Evolutionary conservation across 306 rosid genomes (phyloP), one percentile per base, ranked within the genome.

Genomic region (Crotalaria pallida): DNA sequence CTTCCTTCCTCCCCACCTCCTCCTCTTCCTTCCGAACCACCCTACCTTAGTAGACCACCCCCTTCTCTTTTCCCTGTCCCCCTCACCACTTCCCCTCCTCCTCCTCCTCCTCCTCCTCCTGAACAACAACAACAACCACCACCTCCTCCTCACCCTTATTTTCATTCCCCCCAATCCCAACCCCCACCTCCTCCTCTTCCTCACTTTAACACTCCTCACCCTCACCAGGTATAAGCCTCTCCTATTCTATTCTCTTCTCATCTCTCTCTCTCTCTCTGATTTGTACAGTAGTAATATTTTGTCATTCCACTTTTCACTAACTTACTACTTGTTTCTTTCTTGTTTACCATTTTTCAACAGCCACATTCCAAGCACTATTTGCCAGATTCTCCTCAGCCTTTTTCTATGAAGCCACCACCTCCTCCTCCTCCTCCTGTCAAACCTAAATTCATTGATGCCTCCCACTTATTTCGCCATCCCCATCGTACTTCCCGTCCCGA

Each of bases 401-500:
- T 55, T 77, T 31, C 80, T 7, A 3, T 23, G 6, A 82, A 73
- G 44, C 58, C 21, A 41, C 49, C 56, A 10, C 7, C 70, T 77
- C 60, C 58, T 27, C 58, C 21, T 31, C 49, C 56, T 10, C 7
- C 70, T 77, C 60, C 58, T 27, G 67, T 69, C 44, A 82, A 75
- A 57, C 80, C 85, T 6, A 82, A 69, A 60, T 57, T 57, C 27
- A 13, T 77, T 43, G 82, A 77, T 24, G 85, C 85, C 68, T 84
- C 85, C 3, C 86, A 73, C 41, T 78, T 94, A 19, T 88, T 94
- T 81, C 78, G 78, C 80, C 82, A 60, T 61, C 96, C 92, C 0
- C 87, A 78, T 79, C 89, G 99, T 59, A 40, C 83, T 36, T 72
- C 86, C 15, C 99, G 96, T 13, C 97, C 99, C 40, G 99, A 89